phyloP scores from a whole-genome alignment of 495 filamentous ascomycete genomes.

The Hypoxylon intermedium region DNA sequence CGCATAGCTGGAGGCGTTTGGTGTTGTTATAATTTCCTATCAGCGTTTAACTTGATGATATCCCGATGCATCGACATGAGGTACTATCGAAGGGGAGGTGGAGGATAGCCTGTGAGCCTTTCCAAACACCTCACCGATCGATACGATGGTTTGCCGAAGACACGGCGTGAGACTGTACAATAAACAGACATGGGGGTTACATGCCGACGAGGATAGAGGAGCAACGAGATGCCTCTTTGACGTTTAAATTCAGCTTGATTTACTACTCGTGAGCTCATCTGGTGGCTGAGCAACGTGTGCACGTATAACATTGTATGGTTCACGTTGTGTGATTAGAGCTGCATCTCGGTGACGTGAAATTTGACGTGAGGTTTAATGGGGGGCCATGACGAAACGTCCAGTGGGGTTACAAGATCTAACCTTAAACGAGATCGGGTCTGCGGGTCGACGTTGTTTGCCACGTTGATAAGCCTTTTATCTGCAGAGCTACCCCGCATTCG shows the following conservation, averaged over 20 bases:
- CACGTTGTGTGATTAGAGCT: neutral
- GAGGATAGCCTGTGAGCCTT: neutral
- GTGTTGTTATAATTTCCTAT: conserved; percentile 19
- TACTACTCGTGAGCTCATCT: too few species aligned
- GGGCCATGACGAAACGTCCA: neutral
- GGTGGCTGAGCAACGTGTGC: too few species aligned
- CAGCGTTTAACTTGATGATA: conserved; percentile 32
- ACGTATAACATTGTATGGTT: too few species aligned
- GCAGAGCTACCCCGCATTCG: conserved; percentile 34
- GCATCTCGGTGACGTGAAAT: conserved; percentile 8
- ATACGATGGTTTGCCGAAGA: conserved; percentile 2
- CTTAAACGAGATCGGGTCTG: too few species aligned
- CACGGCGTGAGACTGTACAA: neutral
- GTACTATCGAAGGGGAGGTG: conserved; percentile 9
- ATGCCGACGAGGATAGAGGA: too few species aligned
- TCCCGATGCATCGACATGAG: conserved; percentile 23
- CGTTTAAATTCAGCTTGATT: too few species aligned
- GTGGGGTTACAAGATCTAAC: neutral
- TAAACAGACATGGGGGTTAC: too few species aligned
- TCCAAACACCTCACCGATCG: conserved; percentile 3
- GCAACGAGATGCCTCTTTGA: too few species aligned
- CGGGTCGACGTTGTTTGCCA: too few species aligned
- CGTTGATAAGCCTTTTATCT: conserved; percentile 26
- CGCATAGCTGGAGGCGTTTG: conserved; percentile 44
- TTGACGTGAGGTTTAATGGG: conserved; percentile 10